phyloP scores from a whole-genome alignment of 192 early-diverging fungal genomes.

The Gryganskiella cystojenkinii region DNA sequence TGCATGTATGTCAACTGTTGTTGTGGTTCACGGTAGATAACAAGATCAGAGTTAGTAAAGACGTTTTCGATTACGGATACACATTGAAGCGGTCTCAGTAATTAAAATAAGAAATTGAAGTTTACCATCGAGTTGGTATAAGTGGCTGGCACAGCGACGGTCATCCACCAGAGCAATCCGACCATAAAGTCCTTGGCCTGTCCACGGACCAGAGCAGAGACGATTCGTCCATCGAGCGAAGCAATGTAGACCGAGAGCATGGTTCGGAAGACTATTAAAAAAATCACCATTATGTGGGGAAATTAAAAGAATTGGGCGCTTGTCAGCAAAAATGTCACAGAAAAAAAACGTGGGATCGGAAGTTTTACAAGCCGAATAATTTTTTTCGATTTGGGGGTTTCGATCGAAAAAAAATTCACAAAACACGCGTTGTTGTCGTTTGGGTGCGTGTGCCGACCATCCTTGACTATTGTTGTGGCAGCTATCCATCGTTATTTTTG shows the following conservation, averaged over 20 bases:
- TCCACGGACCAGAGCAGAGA: conserved; percentile 80
- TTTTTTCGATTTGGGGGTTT: too few species aligned
- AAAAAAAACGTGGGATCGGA: conserved; percentile 8
- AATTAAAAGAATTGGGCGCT: neutral
- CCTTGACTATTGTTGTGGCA: too few species aligned
- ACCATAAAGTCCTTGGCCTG: conserved; percentile 84
- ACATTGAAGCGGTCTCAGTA: too few species aligned
- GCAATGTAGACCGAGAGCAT: conserved; percentile 93
- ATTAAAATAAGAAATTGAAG: too few species aligned
- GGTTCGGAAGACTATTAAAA: conserved; percentile 90
- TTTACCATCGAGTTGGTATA: conserved; percentile 94
- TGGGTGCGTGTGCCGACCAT: too few species aligned
- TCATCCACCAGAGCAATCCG: conserved; percentile 93
- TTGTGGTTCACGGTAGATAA: neutral
- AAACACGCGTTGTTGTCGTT: too few species aligned
- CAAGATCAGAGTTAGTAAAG: neutral
- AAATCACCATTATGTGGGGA: too few species aligned
- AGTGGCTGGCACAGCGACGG: conserved; percentile 93
- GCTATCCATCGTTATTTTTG: too few species aligned
- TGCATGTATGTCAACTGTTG: conserved; percentile 77
- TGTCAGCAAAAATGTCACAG: conserved; percentile 8
- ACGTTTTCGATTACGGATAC: neutral
- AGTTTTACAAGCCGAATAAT: conserved; percentile 9
- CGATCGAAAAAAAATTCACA: too few species aligned
- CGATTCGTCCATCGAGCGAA: conserved; percentile 85